Evolutionary conservation across 208 protist genomes (phyloP), one percentile per base, ranked within the genome.

Genomic region (Crithidia brevicula): DNA sequence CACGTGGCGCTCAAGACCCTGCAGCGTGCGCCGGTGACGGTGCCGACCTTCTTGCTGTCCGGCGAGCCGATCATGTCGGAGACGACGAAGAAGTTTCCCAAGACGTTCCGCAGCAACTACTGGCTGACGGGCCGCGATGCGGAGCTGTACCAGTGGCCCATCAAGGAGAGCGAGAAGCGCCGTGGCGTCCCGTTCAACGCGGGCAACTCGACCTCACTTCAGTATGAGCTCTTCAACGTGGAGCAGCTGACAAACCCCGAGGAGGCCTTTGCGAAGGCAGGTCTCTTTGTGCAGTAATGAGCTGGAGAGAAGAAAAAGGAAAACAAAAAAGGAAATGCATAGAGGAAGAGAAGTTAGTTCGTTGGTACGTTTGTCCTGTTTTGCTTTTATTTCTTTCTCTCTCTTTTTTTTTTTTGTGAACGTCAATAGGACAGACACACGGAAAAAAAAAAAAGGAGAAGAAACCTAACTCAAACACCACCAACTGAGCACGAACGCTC

Each of bases 201-300:
- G 31, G 77, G 83, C 53, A 72, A 70, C 30, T 73, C 74, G 50
- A 47, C 74, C n/a, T 62, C 86, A 10, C 49, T 90, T 25, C 86
- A 92, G 74, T 79, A 93, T 36, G 87, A 96, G 72, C 59, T 92
- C 23, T 96, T 83, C 77, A 96, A 96, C 64, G 90, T 93, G 61
- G 90, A 96, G 79, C 90, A 96, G 83, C 80, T 96, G 31, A 82
- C 73, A 16, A 92, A 93, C 77, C 90, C 90, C 0, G 88, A 93
- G 50, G 87, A 93, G 74, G 90, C 85, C 15, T 96, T 96, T 53
- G 88, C 87, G 16, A 92, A 92, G 72, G 90, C 90, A 4, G 90
- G 90, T 20, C 65, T 92, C 16, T 90, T 90, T 57, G 67, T 86
- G 10, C 90, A 93, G 72, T 96, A 92, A 42, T 15, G 23, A n/a